Evolutionary conservation across 306 rosid species (phyloP), one percentile per base, ranked within the genome.

Genomic region (Rosa lucieae): DNA sequence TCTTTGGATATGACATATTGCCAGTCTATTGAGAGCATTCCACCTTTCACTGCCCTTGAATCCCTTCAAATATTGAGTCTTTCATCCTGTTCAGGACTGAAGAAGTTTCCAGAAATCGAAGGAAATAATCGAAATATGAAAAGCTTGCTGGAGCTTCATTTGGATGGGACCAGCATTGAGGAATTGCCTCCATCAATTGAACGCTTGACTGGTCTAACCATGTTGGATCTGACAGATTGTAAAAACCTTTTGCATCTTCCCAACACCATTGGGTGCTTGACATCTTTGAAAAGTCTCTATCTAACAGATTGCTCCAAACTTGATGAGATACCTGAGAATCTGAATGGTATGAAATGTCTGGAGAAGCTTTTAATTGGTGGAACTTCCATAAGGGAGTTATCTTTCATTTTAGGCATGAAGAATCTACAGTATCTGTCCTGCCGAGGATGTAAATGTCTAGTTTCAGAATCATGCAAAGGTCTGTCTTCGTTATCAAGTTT

Each of bases 241-340:
- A 71, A 65, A 37, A 23, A 73, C 7, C 84, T 84, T 32, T 4
- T 21, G 8, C n/a, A 4, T n/a, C 77, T 84, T 76, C 84, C 81
- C 2, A 46, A 46, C 43, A 23, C 17, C 42, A 76, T 84, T 56
- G 39, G 47, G 8, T 5, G 13, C 29, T 72, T 84, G 73, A 80
- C 44, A 21, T 72, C 77, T 56, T 44, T 84, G 18, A 76, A 55
- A 76, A n/a, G 3, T 6, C 79, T 84, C 58, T 13, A 0, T 5
- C 18, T 84, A 12, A 13, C 47, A 3, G 78, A 81, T 29, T 79
- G 84, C 32, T 76, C 78, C 1, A 3, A 43, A 11, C 8, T 80
- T 53, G 44, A 65, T 10, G 65, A 43, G 8, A 52, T 83, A 8
- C 77, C 86, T 2, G 58, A 84, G 8, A 79, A 58, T 39, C 21